A percentile compares a stretch with the other conserved stretches of the same genome.
These are phyloP conservation scores for Bacidia rubella DNA, from an alignment of 495 filamentous ascomycete genomes.

Conservation along the genomic window DNA sequence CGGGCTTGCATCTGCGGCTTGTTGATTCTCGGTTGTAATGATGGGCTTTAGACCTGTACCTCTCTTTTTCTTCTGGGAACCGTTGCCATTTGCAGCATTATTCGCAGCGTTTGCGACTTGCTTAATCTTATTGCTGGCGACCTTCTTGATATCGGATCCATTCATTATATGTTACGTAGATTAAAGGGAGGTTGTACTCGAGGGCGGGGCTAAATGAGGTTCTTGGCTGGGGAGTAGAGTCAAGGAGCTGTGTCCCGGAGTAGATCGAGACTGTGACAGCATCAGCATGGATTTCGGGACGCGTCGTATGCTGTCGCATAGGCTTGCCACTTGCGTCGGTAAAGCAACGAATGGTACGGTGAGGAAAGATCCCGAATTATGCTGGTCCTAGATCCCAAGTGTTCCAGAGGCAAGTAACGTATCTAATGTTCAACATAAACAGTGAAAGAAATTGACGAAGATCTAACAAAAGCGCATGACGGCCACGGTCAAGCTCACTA, in stretches of 20 bases:
- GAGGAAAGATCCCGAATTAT: not conserved
- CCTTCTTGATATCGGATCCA: constrained; percentile 59
- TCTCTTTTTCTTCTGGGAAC: constrained; percentile 62
- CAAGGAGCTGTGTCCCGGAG: not conserved
- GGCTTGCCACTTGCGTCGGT: not conserved
- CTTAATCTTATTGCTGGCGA: constrained; percentile 66
- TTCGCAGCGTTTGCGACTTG: constrained; percentile 50
- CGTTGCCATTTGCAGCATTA: constrained; percentile 50
- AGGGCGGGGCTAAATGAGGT: not conserved
- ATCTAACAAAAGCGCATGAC: not conserved
- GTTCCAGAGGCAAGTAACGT: not conserved
- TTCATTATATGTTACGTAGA: constrained; percentile 42
- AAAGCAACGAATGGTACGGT: not conserved
- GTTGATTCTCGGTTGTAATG: constrained; percentile 61
- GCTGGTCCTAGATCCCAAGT: not conserved
- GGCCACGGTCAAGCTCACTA: not conserved
- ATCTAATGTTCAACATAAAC: not conserved
- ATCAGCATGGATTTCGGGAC: not conserved
- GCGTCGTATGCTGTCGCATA: not conserved
- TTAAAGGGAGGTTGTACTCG: not conserved
- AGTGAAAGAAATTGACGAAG: not conserved
- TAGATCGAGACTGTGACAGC: not conserved
- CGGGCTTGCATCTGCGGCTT: constrained; percentile 26
- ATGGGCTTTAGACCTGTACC: constrained; percentile 77
- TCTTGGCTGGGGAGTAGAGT: not conserved